Evolutionary conservation across 1,139 yeast species (phyloP), one percentile per base, ranked within the genome.

Genomic region (Blastobotrys proliferans): DNA sequence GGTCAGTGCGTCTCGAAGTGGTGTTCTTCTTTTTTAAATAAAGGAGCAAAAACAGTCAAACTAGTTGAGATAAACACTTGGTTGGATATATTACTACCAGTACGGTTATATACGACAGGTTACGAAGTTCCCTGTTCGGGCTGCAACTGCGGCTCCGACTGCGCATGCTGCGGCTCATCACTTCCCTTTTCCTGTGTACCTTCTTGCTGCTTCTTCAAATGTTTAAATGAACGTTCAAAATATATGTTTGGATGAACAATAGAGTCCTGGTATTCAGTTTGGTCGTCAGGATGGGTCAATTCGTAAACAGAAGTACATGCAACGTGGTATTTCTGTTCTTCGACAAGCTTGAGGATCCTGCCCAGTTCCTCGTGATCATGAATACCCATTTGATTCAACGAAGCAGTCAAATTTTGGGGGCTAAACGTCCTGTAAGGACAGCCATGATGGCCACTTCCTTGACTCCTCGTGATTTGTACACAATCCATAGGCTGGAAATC

Each of bases 241-340:
- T 88, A 92, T 51, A 83, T 73, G 60, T 88, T 88, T 6, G 98
- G 97, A 66, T 88, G 95, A 22, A 76, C 76, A 45, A 92, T 85
- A 45, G 76, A 73, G 45, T 73, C 71, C 13, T 63, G 64, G 37
- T 57, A 50, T 10, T 50, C 51, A n/a, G 52, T 45, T 8, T 49
- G 51, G 41, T 61, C 65, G 14, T 67, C 62, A 14, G 73, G 75
- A 58, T 85, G 88, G n/a, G 87, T 75, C 32, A 79, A 65, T 57
- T 90, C 97, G 63, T 86, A 86, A 2, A 87, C 96, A 55, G 85
- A 74, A 0, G 97, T 84, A 61, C 97, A 90, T 0, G 97, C 97
- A 30, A 80, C 73, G 25, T 94, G 88, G 62, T 77, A 88, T 36
- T 58, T 62, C 52, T 83, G 83, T 43, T 75, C 75, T 42, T 75